Base-by-base conservation (phyloP, 495 filamentous ascomycete genomes). In the Hyaloscypha bicolor region DNA sequence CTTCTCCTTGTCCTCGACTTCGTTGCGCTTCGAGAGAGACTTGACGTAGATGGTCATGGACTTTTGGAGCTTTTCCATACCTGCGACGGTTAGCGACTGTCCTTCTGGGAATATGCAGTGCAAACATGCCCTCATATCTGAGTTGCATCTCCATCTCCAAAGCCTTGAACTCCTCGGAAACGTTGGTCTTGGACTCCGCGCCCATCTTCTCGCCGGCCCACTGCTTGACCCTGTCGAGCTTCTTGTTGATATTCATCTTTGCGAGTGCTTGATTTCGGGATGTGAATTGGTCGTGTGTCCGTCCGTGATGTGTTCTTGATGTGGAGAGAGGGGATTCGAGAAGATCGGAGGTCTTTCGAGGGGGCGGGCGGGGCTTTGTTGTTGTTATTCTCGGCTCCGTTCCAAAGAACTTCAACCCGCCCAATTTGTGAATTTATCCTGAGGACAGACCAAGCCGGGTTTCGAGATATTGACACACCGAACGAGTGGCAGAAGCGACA, bases 141-240 rank as follows among this genome's bases (percentile, higher is more conserved):
- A 97, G 83, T 55, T 85, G 84, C 96, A 99, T 98, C 78, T 99
- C 96, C 55, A 87, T 85, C 77, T 99, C 94, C 74, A 97, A 79
- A 63, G 88, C 86, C 80, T 93, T 97, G 86, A 99, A 98, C 69
- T 98, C 91, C 60, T 99, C 93, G 0, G 93, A 91, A 60, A 92
- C 87, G 74, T 81, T 89, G 14, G 94, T 97, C 80, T 94, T 97
- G 74, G 87, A 86, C 79, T 98, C 95, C 58, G 88, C 88, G 71
- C 95, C 95, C 93, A 99, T 97, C 79, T 93, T 89, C 82, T 99
- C 95, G 63, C 93, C 92, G 12, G 93, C 93, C 94, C 94, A 99
- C 90, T 99, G 95, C 84, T 95, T 96, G 81, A 97, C 89, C 67
- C 96, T 90, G 79, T 93, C 95, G 75, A 98, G 86, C 77, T 96